Evolutionary conservation across 2,329 filamentous ascomycete species (phyloP), one percentile per base, ranked within the genome.

Genomic region (Monilinia aucupariae): DNA sequence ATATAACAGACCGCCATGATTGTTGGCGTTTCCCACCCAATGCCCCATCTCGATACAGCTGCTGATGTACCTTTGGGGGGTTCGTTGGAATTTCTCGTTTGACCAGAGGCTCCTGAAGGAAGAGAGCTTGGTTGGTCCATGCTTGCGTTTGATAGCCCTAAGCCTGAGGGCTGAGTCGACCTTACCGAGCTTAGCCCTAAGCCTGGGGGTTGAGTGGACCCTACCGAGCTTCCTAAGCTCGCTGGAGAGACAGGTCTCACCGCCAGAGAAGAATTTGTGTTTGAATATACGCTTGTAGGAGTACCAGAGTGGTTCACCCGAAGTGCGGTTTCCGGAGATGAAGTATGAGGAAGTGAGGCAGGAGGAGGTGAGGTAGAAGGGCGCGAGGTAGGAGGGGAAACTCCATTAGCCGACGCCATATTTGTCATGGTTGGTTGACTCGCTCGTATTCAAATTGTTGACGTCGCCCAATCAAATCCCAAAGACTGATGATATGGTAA

Each of bases 11-110:
- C 37, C 15, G 65, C 43, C 59, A 70, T 71, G 37, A 68, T 45
- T 48, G 65, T 62, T 5, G 66, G 68, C 41, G 68, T 70, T 13
- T 66, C 43, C 69, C 68, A 70, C 27, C 69, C 68, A 39, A 68
- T 67, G 12, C 59, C 62, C 68, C 68, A 70, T 50, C 25, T 69
- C 10, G 68, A 68, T 27, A 45, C 64, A 17, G 69, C n/a, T n/a
- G n/a, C n/a, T 67, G 0, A 66, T 12, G 65, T 62, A 22, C 20
- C 45, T 22, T 47, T 56, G 32, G 20, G 25, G 12, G 5, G 17
- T 51, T 30, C 27, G 27, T 30, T 30, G 27, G 27, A 30, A 30
- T 3, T n/a, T n/a, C n/a, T 30, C 27, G 27, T 6, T 30, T 30
- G 27, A 30, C 27, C 6, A 30, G 27, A 30, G 27, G 27, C 27